A percentile compares a stretch with the other conserved stretches of the same genome.
phyloP scores from a whole-genome alignment of 2,329 filamentous ascomycete genomes.

The Fusarium miscanthi region DNA sequence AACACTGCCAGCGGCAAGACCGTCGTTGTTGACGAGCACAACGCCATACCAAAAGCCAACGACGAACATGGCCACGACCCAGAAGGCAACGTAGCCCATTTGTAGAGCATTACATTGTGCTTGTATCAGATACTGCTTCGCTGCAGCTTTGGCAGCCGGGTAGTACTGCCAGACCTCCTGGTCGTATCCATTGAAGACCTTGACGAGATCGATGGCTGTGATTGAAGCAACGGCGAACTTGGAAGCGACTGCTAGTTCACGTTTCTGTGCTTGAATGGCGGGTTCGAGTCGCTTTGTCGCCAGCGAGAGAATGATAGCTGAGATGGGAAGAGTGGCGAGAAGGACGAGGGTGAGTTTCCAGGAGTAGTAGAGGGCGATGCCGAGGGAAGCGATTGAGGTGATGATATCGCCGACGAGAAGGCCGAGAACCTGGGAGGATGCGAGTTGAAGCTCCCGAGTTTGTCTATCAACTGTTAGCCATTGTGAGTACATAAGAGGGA shows the following conservation, averaged over 20 bases:
- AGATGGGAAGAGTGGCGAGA: constrained; percentile 76
- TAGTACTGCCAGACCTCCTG: constrained; percentile 76
- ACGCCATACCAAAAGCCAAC: constrained; percentile 92
- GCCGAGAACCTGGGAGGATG: constrained; percentile 83
- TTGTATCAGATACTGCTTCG: constrained; percentile 73
- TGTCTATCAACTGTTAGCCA: constrained; percentile 65
- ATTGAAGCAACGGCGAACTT: constrained; percentile 78
- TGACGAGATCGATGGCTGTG: constrained; percentile 83
- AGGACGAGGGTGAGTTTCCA: constrained; percentile 88
- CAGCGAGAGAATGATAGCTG: constrained; percentile 68
- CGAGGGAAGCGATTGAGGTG: constrained; percentile 73
- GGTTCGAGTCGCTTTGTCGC: constrained; percentile 71
- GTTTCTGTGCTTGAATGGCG: constrained; percentile 76
- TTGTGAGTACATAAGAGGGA: accelerated
- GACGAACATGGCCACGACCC: constrained; percentile 83
- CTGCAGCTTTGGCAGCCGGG: constrained; percentile 66
- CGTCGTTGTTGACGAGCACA: constrained; percentile 70
- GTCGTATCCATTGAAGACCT: constrained; percentile 81
- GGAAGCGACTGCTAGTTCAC: constrained; percentile 74
- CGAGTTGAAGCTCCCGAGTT: constrained; percentile 82
- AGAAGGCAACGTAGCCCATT: constrained; percentile 77
- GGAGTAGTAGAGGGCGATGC: constrained; percentile 80
- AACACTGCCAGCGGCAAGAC: constrained; percentile 72
- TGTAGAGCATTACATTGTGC: constrained; percentile 77
- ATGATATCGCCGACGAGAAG: constrained; percentile 72